These are phyloP conservation scores for Monosporascus sp. DNA, from an alignment of 2,329 filamentous ascomycete species.

Conservation along the genomic window DNA sequence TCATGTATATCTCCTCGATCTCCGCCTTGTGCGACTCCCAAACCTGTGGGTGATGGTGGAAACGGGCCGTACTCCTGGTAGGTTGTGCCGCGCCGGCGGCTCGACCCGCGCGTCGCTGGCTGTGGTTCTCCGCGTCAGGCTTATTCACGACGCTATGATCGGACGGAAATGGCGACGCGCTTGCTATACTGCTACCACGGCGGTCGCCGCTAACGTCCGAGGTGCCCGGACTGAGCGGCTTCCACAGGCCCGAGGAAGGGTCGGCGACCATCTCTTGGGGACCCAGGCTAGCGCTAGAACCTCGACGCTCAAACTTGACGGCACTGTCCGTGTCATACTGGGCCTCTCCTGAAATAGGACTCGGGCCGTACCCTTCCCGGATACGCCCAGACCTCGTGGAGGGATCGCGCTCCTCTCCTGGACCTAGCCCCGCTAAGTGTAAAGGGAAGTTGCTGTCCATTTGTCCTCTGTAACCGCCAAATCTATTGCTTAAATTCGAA, in stretches of 20 bases:
- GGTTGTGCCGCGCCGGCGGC: neutral
- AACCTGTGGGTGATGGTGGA: constrained; percentile 12
- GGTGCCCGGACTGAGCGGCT: neutral
- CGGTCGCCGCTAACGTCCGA: neutral
- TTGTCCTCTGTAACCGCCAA: neutral
- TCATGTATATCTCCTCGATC: constrained; percentile 19
- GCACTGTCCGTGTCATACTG: neutral
- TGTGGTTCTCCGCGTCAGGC: neutral
- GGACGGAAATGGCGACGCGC: constrained; percentile 5
- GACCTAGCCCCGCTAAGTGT: constrained; percentile 5
- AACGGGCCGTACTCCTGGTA: neutral
- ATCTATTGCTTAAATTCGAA: too few species aligned
- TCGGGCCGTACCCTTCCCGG: neutral
- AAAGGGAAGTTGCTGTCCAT: constrained; percentile 6
- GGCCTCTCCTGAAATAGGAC: neutral
- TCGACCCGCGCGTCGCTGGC: neutral
- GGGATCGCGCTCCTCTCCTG: neutral
- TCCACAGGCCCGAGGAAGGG: constrained; percentile 3
- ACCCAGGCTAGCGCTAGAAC: constrained; percentile 3
- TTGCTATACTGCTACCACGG: neutral
- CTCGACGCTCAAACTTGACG: constrained; percentile 10
- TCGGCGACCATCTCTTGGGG: constrained; percentile 5
- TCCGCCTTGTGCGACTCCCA: constrained; percentile 17
- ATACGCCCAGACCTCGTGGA: neutral
- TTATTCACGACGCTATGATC: neutral